Evolutionary conservation across 1,139 yeast genomes (phyloP).

Genomic region (Debaryomyces psychrophilus): DNA sequence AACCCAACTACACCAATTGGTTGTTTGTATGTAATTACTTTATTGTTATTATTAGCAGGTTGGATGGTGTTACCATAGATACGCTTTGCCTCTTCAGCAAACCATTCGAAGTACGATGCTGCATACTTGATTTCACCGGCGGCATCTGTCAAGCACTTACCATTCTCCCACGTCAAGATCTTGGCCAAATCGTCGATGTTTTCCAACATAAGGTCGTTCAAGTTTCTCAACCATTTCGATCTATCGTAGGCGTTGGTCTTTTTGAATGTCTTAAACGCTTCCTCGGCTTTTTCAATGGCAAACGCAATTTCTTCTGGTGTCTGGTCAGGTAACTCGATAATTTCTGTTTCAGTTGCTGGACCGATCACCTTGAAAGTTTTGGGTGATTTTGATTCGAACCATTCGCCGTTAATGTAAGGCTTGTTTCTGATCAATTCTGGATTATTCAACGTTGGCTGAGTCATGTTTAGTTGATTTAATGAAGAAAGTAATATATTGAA

Average conservation of each 20-base stretch:
- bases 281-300: conserved; percentile 65
- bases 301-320: conserved; percentile 55
- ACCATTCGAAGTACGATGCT: conserved; percentile 51
- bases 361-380: conserved; percentile 68
- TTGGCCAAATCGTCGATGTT: conserved; percentile 47
- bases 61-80: conserved; percentile 46
- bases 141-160: conserved; percentile 45
- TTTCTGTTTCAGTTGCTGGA: conserved; percentile 69
- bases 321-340: conserved; percentile 61
- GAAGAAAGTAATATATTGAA: neutral
- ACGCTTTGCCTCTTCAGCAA: conserved; percentile 47
- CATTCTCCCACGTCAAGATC: conserved; percentile 48
- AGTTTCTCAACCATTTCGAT: conserved; percentile 61
- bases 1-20: conserved; percentile 55
- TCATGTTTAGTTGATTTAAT: conserved; percentile 18
- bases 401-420: conserved; percentile 72
- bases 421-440: conserved; percentile 58
- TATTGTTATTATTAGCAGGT: conserved; percentile 42
- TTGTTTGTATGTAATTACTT: conserved; percentile 45
- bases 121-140: conserved; percentile 47
- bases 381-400: conserved; percentile 56
- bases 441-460: conserved; percentile 44
- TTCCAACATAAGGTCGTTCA: conserved; percentile 48
- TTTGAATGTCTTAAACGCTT: conserved; percentile 61
- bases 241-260: conserved; percentile 68